Conservation (phyloP, 1,284 basidiomycete genomes). For the Marasmius oreades region DNA sequence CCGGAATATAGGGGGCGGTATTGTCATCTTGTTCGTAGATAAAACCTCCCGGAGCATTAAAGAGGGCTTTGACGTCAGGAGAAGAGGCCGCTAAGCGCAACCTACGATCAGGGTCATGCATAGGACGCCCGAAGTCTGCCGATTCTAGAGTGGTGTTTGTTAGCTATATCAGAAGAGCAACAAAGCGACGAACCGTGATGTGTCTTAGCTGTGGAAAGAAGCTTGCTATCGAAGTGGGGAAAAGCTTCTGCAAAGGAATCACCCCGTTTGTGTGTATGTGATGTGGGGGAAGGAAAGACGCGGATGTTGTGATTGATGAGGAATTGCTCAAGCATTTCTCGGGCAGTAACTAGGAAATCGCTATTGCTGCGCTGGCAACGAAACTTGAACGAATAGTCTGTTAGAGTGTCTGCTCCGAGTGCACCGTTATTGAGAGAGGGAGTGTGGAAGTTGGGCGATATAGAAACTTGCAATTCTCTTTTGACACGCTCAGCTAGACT, state of each 20-base stretch:
- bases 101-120: conserved; percentile 67
- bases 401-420: conserved; percentile 44
- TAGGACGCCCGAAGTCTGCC: conserved; percentile 65
- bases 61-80: conserved; percentile 93
- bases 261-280: conserved; percentile 73
- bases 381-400: conserved; percentile 93
- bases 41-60: conserved; percentile 77
- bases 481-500: conserved; percentile 87
- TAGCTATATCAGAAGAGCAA: conserved; percentile 4
- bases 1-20: conserved; percentile 51
- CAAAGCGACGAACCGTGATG: conserved; percentile 52
- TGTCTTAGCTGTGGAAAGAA: conserved; percentile 73
- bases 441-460: conserved; percentile 72
- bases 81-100: conserved; percentile 84
- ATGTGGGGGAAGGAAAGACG: conserved; percentile 71
- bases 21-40: conserved; percentile 67
- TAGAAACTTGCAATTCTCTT: conserved; percentile 89
- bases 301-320: conserved; percentile 81
- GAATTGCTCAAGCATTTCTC: conserved; percentile 93
- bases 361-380: conserved; percentile 91
- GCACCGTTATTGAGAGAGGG: conserved; percentile 32
- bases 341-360: conserved; percentile 86
- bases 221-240: conserved; percentile 95
- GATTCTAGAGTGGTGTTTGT: conserved; percentile 48
- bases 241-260: conserved; percentile 95